phyloP scores from a whole-genome alignment of 78 protist species.

The Dictyostelium capitatum region DNA sequence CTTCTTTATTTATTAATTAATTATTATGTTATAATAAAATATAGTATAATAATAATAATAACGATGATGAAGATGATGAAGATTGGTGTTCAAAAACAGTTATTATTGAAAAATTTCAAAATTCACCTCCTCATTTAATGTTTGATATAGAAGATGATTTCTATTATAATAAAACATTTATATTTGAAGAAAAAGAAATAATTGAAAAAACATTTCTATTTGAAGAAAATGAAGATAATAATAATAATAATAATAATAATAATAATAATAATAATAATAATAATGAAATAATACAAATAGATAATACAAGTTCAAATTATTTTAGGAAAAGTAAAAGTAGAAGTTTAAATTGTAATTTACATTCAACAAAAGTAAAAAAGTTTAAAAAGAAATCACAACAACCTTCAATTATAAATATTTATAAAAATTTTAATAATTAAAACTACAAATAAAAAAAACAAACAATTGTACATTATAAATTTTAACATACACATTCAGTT shows the following conservation, averaged over 20 bases:
- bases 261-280: too few relatives aligned
- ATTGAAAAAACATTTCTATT: too few relatives aligned
- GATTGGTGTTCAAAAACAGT: background rate
- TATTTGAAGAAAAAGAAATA: background rate
- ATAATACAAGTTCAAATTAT: background rate
- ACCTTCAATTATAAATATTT: too few relatives aligned
- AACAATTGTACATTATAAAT: too few relatives aligned
- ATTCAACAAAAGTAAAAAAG: background rate
- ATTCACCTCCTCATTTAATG: background rate
- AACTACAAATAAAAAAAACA: too few relatives aligned
- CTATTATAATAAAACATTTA: background rate
- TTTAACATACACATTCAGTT: too few relatives aligned
- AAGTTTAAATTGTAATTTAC: background rate
- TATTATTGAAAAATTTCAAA: background rate
- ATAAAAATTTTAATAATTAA: too few relatives aligned
- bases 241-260: too few relatives aligned
- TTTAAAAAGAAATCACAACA: too few relatives aligned
- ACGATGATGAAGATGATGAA: too few relatives aligned
- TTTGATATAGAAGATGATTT: slow-evolving; percentile 1
- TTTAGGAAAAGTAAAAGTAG: background rate
- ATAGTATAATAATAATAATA: background rate
- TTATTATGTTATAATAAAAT: background rate
- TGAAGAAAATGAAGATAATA: background rate
- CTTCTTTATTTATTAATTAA: too few relatives aligned
- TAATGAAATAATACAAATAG: too few relatives aligned